Evolutionary conservation across 257 asterid species (phyloP), one percentile per base, ranked within the genome.

Genomic region (Salvia rosmarinus): DNA sequence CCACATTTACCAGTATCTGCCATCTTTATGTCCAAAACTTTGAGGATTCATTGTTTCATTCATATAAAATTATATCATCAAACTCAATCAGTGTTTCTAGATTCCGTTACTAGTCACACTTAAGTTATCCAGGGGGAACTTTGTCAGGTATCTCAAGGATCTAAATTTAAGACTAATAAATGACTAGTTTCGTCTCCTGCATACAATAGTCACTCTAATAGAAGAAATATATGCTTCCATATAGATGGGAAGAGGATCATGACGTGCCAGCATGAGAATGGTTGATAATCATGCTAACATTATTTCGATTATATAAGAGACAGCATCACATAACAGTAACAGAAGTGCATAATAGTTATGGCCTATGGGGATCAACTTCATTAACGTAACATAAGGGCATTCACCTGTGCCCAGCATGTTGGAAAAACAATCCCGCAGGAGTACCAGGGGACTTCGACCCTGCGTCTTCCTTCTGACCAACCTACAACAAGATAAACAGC

Each of bases 381-480:
- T 37, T 56, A 47, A 44, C 13, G 23, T 16, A 23, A 28, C 6
- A 23, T 51, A 75, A 60, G 72, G 79, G 80, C 25, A 75, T 71
- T 80, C 67, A 91, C 99, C 99, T 91, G 92, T 95, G 99, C 63
- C 99, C 99, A 80, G 97, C 95, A 78, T 95, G 99, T 78, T 90
- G 97, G 75, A 95, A 95, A 78, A 95, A 95, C 87, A 95, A 85
- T 70, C 99, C 99, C 44, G 89, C 86, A 52, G 95, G 89, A 74
- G 84, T 54, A 80, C 71, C 81, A 63, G 82, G 80, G 77, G 91
- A 71, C 71, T 82, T 82, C 6, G 86, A 57, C 75, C 83, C 90
- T 28, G 78, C 64, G 47, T 88, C 96, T 78, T 82, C 85, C 82
- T 81, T 75, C 73, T 78, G 85, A 72, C 89, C 95, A 77, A 89